Evolutionary conservation across 2,329 filamentous ascomycete species (phyloP), one percentile per base, ranked within the genome.

Genomic region (Catunica adiposa): DNA sequence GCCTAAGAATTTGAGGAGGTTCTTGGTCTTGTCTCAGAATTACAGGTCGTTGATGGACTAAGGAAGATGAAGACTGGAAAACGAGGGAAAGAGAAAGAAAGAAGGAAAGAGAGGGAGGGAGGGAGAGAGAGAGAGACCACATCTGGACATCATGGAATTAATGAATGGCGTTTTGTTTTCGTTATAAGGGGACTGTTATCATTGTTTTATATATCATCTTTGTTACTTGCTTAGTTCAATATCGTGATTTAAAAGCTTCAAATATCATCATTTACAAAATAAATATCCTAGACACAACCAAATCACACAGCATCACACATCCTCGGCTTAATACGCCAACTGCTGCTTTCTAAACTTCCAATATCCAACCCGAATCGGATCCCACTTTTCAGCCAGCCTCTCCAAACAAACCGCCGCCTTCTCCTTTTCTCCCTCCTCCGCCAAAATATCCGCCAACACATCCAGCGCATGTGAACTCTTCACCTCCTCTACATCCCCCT

Each of bases 281-380:
- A 34, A 5, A 34, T 34, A 34, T n/a, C n/a, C n/a, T n/a, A n/a
- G n/a, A n/a, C n/a, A n/a, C n/a, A n/a, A n/a, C 29, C 29, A 34
- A 34, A 34, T 5, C 29, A 34, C 29, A 5, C 5, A 5, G 11
- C 29, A 34, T n/a, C 20, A 20, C 40, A 8, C n/a, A 26, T 54
- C 25, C 15, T n/a, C 37, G 25, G 25, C 9, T 26, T 44, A 26
- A 54, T 25, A 46, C 48, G 23, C 56, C 29, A 58, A 58, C 58
- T 67, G 62, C 38, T 62, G 60, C 15, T 64, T 62, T 26, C 68
- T 63, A 52, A 70, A 95, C 63, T 86, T 82, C 92, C 92, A 98
- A 69, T 96, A 98, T 61, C 89, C 90, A 61, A 82, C 83, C 57
- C 92, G 76, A 59, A 98, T 84, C 5, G 86, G 87, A 73, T 98